Evolutionary conservation across 352 stramenopile genomes (phyloP), one percentile per base, ranked within the genome.

Genomic region (Aphanomyces stellatus): DNA sequence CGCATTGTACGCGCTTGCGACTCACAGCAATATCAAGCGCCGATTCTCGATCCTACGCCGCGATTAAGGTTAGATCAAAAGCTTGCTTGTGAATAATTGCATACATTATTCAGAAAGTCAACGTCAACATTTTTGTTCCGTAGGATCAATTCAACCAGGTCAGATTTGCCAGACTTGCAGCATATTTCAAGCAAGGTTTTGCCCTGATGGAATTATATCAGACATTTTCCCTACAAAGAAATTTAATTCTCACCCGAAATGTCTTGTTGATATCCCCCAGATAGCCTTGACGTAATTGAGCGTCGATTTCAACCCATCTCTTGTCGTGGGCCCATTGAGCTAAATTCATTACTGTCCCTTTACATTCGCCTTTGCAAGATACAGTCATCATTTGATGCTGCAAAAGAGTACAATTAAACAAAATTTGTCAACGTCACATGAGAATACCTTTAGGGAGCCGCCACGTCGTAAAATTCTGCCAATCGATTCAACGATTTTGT

Each of bases 261-360:
- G 59, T 66, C 46, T 66, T 66, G 59, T 66, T 66, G 59, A 66
- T 66, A 28, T 66, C 59, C 27, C 59, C 59, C 7, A 66, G 46
- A 13, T 46, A 55, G 19, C 24, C 35, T 19, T 53, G 27, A 19
- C 27, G 25, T 15, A 66, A 22, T 13, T 66, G 42, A 19, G 28
- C 11, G 15, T 55, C 37, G 19, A 66, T 6, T 13, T 53, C 30
- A 13, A 19, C 30, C 59, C 59, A 66, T 43, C 57, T 66, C 1
- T 55, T 66, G 30, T 37, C n/a, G 19, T 42, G 42, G 8, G 59
- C 59, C 7, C 25, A 19, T 24, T 66, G 5, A 1, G 59, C 8
- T 13, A 66, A 35, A 28, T 66, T 66, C 15, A 56, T 24, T 6
- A 42, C 30, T 10, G n/a, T 15, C 24, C 59, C 59, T 37, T 66